Percentiles rank a stretch among this genome's conserved stretches.
Conservation (phyloP, 2,329 filamentous ascomycete species). For the Sarocladium kiliense region DNA sequence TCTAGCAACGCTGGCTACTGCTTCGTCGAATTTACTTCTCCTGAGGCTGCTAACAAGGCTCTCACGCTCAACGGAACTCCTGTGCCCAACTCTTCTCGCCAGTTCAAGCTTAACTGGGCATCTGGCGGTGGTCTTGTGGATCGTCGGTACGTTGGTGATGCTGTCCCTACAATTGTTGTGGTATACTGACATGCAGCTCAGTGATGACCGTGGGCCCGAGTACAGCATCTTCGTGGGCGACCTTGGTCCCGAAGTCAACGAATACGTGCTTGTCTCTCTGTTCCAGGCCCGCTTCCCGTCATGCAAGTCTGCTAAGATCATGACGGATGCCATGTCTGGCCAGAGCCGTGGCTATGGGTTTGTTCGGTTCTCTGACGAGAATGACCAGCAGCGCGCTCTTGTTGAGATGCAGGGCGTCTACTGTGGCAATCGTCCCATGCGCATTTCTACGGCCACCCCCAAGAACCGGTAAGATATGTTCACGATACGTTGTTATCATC, state of each 20-base stretch:
- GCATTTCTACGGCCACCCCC: constrained; percentile 93
- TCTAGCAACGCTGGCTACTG: constrained; percentile 93
- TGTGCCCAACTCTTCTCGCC: constrained; percentile 89
- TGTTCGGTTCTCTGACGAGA: constrained; percentile 92
- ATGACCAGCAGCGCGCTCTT: constrained; percentile 91
- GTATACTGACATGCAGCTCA: constrained; percentile 27
- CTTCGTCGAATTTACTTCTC: constrained; percentile 86
- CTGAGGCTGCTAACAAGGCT: constrained; percentile 85
- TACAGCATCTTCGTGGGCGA: constrained; percentile 98
- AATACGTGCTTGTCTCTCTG: constrained; percentile 93
- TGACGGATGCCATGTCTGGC: constrained; percentile 97
- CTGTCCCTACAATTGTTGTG: too few relatives aligned
- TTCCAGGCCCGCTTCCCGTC: constrained; percentile 96
- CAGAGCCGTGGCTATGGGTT: constrained; percentile 98
- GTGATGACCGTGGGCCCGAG: constrained; percentile 93
- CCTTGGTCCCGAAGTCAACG: constrained; percentile 95
- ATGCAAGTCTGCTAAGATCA: constrained; percentile 99
- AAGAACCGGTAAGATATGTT: constrained; percentile 83
- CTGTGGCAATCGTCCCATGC: constrained; percentile 97
- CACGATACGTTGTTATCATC: too few relatives aligned
- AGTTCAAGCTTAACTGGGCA: constrained; percentile 99
- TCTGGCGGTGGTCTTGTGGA: constrained; percentile 93
- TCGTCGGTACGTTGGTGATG: constrained; percentile 59
- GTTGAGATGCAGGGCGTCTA: constrained; percentile 99
- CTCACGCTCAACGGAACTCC: constrained; percentile 81